phyloP scores from a whole-genome alignment of 2,329 filamentous ascomycete species.

The Magnaporthales sp. region DNA sequence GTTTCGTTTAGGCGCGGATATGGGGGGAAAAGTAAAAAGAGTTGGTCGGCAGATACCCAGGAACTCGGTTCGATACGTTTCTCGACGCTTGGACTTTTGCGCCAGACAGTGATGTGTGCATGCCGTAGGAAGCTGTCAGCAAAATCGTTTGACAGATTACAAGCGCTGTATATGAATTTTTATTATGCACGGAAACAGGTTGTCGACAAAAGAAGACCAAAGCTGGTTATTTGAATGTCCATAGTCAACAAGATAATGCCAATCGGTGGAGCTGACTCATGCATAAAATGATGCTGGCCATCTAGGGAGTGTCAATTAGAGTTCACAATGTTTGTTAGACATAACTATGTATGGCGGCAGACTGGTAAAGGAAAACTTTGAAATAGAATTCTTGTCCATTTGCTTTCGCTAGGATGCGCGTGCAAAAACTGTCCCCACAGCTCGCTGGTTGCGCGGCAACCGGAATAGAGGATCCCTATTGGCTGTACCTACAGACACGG shows the following conservation, averaged over 20 bases:
- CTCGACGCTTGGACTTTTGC: background rate
- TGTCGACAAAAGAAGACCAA: no score
- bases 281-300: no score
- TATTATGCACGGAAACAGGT: no score
- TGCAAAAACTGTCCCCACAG: background rate
- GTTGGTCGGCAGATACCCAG: conserved; percentile 2
- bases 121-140: background rate
- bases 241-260: no score
- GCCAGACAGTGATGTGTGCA: background rate
- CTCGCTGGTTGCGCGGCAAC: background rate
- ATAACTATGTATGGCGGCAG: no score
- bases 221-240: no score
- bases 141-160: background rate
- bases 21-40: conserved; percentile 9
- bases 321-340: no score
- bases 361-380: no score
- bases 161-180: no score
- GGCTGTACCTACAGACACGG: background rate
- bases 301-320: no score
- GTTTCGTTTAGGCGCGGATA: conserved; percentile 8
- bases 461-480: background rate
- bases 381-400: no score
- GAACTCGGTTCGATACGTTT: background rate
- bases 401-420: background rate
- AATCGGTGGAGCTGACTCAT: no score